phyloP scores from a whole-genome alignment of 352 stramenopile genomes.

The Phytophthora pistaciae region DNA sequence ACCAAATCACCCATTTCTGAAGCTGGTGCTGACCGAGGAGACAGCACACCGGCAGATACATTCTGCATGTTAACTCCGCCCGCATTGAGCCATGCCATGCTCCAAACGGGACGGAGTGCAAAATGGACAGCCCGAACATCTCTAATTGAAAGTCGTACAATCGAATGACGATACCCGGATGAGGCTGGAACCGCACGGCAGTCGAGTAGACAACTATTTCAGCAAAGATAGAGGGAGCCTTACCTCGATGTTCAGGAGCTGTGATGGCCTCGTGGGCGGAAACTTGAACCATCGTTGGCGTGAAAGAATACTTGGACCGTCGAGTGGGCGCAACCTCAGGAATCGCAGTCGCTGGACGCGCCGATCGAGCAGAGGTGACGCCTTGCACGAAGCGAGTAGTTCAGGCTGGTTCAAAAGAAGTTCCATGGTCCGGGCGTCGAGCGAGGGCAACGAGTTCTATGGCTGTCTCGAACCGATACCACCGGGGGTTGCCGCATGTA shows the following conservation, averaged over 20 bases:
- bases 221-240: constrained; percentile 11
- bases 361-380: neutral
- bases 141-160: constrained; percentile 28
- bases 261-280: constrained; percentile 9
- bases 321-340: neutral
- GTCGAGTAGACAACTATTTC: constrained; percentile 6
- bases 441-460: neutral
- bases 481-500: neutral
- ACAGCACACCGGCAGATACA: constrained; percentile 10
- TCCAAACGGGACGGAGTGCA: constrained; percentile 10
- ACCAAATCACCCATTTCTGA: constrained; percentile 13
- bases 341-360: neutral
- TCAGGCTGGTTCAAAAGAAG: neutral
- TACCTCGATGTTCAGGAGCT: constrained; percentile 21
- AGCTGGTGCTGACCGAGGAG: neutral
- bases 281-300: constrained; percentile 2
- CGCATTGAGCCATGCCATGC: constrained; percentile 4
- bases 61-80: constrained; percentile 7
- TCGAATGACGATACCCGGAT: constrained; percentile 14
- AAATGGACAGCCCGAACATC: constrained; percentile 5
- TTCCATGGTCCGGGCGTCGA: constrained; percentile 8
- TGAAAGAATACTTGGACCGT: constrained; percentile 12
- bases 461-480: neutral
- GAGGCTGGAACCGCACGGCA: constrained; percentile 11
- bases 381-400: constrained; percentile 1